Evolutionary conservation across 495 filamentous ascomycete genomes (phyloP).

Genomic region (Penicillium macrosclerotiorum): DNA sequence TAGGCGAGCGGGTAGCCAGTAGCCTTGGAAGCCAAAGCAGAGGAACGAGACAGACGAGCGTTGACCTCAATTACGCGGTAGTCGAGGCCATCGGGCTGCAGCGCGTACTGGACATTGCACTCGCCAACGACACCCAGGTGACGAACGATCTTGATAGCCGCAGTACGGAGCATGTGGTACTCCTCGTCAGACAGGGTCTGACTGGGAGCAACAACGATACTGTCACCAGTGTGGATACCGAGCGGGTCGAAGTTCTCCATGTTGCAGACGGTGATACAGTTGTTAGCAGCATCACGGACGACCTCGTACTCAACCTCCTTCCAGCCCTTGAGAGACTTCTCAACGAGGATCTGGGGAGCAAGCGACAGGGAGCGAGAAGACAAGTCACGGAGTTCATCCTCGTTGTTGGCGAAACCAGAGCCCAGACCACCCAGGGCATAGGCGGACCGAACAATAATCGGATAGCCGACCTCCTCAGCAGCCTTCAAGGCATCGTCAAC

Average conservation of each 20-base stretch:
- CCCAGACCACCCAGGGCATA: conserved; percentile 95
- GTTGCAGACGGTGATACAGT: conserved; percentile 98
- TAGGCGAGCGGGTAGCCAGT: conserved; percentile 96
- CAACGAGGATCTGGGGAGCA: conserved; percentile 94
- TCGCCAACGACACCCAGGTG: conserved; percentile 95
- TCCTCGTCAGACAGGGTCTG: conserved; percentile 96
- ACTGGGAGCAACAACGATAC: conserved; percentile 92
- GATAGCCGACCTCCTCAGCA: conserved; percentile 84
- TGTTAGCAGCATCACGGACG: conserved; percentile 88
- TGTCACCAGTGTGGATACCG: conserved; percentile 95
- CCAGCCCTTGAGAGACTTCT: conserved; percentile 99
- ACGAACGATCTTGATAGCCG: conserved; percentile 93
- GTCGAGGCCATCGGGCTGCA: conserved; percentile 91
- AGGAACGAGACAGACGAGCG: conserved; percentile 90
- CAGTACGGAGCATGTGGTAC: conserved; percentile 97
- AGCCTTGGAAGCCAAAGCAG: conserved; percentile 92
- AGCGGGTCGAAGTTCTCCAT: conserved; percentile 99
- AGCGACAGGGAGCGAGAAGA: conserved; percentile 89
- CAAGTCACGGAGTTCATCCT: conserved; percentile 88
- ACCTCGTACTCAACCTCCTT: conserved; percentile 99
- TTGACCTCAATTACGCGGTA: conserved; percentile 99
- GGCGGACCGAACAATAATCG: conserved; percentile 94
- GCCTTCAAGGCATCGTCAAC: conserved; percentile 88
- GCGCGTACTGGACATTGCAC: conserved; percentile 97
- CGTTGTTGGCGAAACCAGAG: conserved; percentile 94